Percentiles rank a stretch among this genome's conserved stretches.
These are phyloP conservation scores for Paramecium primaurelia DNA, from an alignment of 73 alveolate species.

Conservation along the genomic window DNA sequence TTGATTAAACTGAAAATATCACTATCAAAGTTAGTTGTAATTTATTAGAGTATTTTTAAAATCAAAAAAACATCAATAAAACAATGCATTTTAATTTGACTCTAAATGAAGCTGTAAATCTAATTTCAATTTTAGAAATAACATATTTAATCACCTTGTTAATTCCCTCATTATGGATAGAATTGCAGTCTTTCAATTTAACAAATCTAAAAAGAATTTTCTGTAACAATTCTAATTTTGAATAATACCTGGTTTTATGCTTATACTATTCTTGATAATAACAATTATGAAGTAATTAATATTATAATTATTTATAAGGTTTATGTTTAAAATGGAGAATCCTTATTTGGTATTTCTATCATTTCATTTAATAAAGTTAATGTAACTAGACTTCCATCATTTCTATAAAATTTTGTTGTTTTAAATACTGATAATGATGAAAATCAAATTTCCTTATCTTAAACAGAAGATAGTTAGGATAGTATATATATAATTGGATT, in stretches of 20 bases:
- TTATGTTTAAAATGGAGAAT: background rate
- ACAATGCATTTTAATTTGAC: background rate
- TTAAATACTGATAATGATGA: background rate
- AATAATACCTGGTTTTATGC: conserved; percentile 7
- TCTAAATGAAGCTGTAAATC: background rate
- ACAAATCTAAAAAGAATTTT: background rate
- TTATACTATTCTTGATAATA: background rate
- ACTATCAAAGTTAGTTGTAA: background rate
- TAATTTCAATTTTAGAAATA: background rate
- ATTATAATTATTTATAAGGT: background rate
- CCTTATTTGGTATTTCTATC: background rate
- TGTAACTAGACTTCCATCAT: background rate
- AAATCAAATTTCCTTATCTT: background rate
- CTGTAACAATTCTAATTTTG: background rate
- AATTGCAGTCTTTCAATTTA: background rate
- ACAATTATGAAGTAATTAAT: background rate
- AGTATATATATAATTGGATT: background rate
- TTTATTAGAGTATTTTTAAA: background rate
- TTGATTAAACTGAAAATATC: background rate
- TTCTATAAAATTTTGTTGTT: background rate
- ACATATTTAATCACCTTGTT: background rate
- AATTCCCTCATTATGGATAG: background rate
- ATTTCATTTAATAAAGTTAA: background rate
- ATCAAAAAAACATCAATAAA: background rate
- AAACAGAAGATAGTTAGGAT: background rate